Evolutionary conservation across 208 protist species (phyloP).

Genomic region (Strigomonas culicis): DNA sequence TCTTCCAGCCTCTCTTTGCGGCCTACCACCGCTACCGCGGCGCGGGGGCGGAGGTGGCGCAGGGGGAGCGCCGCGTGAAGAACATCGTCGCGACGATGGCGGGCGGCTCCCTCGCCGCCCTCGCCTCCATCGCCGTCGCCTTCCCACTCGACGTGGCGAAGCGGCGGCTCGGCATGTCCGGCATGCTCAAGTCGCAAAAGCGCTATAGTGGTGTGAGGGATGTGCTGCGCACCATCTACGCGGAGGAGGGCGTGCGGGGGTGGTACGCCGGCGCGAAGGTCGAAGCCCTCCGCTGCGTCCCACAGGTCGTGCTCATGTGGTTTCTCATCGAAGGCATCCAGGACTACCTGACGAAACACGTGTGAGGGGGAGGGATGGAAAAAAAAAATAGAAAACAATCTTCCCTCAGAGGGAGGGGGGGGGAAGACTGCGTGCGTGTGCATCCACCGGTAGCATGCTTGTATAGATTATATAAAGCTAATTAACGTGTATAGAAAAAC

Average conservation of each 20-base stretch:
- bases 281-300: constrained; percentile 80
- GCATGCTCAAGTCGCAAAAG: constrained; percentile 48
- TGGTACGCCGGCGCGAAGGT: constrained; percentile 70
- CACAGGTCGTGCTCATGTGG: constrained; percentile 90
- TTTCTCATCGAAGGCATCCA: constrained; percentile 85
- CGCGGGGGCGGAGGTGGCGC: background rate
- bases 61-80: constrained; percentile 10
- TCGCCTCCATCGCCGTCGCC: constrained; percentile 66
- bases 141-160: constrained; percentile 89
- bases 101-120: constrained; percentile 56
- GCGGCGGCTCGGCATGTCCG: constrained; percentile 84
- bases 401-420: background rate
- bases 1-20: too few relatives aligned
- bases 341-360: constrained; percentile 25
- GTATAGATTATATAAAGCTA: too few relatives aligned
- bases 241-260: constrained; percentile 63
- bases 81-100: constrained; percentile 61
- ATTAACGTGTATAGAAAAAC: background rate
- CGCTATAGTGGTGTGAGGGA: constrained; percentile 67
- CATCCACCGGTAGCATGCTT: too few relatives aligned
- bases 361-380: background rate
- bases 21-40: background rate
- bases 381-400: background rate
- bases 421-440: too few relatives aligned
- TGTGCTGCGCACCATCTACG: constrained; percentile 61